Evolutionary conservation across 495 filamentous ascomycete genomes (phyloP).

Genomic region (Cryomyces antarcticus): DNA sequence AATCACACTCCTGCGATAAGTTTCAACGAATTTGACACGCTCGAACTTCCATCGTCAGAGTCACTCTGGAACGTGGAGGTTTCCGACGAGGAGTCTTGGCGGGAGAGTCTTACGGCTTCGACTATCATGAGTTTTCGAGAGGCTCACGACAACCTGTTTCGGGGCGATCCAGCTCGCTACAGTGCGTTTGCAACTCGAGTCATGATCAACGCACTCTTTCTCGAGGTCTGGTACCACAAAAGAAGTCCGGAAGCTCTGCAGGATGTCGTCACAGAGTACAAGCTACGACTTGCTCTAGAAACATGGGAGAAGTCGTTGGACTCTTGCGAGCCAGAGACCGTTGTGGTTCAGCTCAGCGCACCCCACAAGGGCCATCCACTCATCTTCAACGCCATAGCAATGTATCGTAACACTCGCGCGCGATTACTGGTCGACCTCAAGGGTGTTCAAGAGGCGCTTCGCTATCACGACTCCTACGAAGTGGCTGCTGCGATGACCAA

Average conservation of each 20-base stretch:
- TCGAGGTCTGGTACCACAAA: slow-evolving; percentile 98
- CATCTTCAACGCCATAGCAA: slow-evolving; percentile 96
- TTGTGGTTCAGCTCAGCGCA: slow-evolving; percentile 75
- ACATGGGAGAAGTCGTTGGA: slow-evolving; percentile 96
- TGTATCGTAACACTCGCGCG: slow-evolving; percentile 85
- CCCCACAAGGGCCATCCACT: slow-evolving; percentile 95
- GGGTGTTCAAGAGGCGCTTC: slow-evolving; percentile 83
- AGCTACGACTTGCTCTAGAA: slow-evolving; percentile 83
- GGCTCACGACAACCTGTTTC: slow-evolving; percentile 86
- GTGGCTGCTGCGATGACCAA: slow-evolving; percentile 92
- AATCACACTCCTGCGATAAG: slow-evolving; percentile 95
- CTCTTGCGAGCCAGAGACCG: slow-evolving; percentile 79
- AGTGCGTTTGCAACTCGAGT: slow-evolving; percentile 94
- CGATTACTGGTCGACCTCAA: slow-evolving; percentile 90
- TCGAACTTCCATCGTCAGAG: slow-evolving; percentile 84
- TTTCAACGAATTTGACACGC: slow-evolving; percentile 90
- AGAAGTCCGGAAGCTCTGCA: slow-evolving; percentile 88
- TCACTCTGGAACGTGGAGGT: slow-evolving; percentile 80
- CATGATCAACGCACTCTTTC: slow-evolving; percentile 96
- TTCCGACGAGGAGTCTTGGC: slow-evolving; percentile 64
- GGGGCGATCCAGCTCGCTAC: slow-evolving; percentile 77
- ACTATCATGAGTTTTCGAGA: slow-evolving; percentile 70
- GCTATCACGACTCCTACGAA: slow-evolving; percentile 92
- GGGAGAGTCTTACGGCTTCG: slow-evolving; percentile 48
- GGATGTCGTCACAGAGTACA: slow-evolving; percentile 96